phyloP scores from a whole-genome alignment of 179 eudicot genomes.

The Heliamphora ciliata region DNA sequence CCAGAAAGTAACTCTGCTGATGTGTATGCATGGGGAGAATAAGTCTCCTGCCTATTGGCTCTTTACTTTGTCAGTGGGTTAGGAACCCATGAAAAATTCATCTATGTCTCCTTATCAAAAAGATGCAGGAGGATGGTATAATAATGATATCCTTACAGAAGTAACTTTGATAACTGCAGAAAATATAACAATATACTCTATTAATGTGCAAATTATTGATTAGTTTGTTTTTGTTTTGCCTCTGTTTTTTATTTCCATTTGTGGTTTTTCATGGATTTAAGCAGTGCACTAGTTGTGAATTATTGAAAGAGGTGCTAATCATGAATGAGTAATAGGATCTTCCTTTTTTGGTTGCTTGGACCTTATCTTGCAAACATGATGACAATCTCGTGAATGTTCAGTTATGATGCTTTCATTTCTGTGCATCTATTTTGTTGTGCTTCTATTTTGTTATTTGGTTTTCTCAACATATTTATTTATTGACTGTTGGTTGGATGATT shows the following conservation, averaged over 20 bases:
- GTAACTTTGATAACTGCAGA: too few species aligned
- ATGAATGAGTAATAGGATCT: not conserved
- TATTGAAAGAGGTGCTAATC: not conserved
- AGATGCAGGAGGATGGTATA: conserved; percentile 3
- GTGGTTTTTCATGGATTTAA: not conserved
- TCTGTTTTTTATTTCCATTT: not conserved
- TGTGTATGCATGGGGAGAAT: not conserved
- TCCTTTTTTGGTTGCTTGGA: not conserved
- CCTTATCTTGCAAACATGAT: not conserved
- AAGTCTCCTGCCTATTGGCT: not conserved
- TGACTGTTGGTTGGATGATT: not conserved
- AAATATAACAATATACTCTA: too few species aligned
- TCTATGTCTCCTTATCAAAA: not conserved
- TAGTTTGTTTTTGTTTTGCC: not conserved
- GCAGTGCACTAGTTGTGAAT: not conserved
- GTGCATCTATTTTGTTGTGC: not conserved
- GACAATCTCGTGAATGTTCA: conserved; percentile 1
- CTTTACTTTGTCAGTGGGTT: not conserved
- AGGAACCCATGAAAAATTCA: not conserved
- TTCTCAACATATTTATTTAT: not conserved
- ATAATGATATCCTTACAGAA: not conserved
- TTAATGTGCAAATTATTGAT: not conserved
- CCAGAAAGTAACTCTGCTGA: not conserved
- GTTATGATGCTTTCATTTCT: not conserved
- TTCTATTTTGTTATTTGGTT: too few species aligned